A percentile compares a stretch with the other conserved stretches of the same genome.
Evolutionary conservation across 2,329 filamentous ascomycete genomes (phyloP).

Genomic region (Reticulascus tulasneorum): DNA sequence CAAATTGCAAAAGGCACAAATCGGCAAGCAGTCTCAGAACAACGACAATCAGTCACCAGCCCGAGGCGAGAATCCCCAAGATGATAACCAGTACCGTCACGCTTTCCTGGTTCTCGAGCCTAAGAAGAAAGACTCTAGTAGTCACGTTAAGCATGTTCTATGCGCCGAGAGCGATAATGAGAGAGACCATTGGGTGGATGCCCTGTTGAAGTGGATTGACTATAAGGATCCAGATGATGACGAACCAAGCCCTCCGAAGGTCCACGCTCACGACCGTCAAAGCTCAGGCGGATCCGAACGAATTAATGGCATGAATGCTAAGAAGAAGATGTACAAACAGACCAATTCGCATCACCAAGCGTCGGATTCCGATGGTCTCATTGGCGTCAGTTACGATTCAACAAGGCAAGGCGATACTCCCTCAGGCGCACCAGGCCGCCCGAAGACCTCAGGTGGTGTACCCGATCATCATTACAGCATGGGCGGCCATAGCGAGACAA

Average conservation of each 20-base stretch:
- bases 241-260: constrained; percentile 29
- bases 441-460: constrained; percentile 30
- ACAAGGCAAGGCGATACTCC: constrained; percentile 50
- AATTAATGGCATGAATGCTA: constrained; percentile 13
- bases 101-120: constrained; percentile 93
- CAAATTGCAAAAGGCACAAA: constrained; percentile 85
- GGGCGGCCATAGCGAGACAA: constrained; percentile 28
- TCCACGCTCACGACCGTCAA: constrained; percentile 35
- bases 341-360: constrained; percentile 31
- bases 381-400: constrained; percentile 56
- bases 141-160: constrained; percentile 85
- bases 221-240: constrained; percentile 60
- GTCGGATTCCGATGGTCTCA: constrained; percentile 41
- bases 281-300: constrained; percentile 24
- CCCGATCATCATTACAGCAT: constrained; percentile 25
- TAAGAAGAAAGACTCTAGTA: constrained; percentile 90
- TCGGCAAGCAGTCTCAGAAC: constrained; percentile 81
- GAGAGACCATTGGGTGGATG: constrained; percentile 90
- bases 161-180: constrained; percentile 94
- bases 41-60: constrained; percentile 59
- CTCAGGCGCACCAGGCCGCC: constrained; percentile 29
- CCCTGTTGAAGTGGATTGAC: constrained; percentile 85
- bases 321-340: constrained; percentile 27
- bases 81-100: constrained; percentile 95
- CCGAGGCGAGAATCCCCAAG: constrained; percentile 56